Conservation (phyloP, 148 eudicot genomes). For the Rhododendron ferrugineum region DNA sequence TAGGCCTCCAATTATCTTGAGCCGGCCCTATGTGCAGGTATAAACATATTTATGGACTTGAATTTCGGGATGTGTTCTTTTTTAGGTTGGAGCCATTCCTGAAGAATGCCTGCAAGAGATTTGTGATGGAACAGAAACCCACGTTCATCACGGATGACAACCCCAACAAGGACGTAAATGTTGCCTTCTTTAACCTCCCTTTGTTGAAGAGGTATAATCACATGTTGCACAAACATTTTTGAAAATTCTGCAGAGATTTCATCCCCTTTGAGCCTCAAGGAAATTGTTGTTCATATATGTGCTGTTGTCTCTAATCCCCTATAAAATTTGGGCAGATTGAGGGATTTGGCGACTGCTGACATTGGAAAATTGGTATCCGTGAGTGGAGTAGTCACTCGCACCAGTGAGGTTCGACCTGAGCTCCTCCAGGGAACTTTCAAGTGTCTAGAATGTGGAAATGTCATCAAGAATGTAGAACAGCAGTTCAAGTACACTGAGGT, state of each 20-base stretch:
- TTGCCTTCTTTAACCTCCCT: constrained; percentile 85
- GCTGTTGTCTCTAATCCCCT: not conserved
- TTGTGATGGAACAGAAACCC: constrained; percentile 73
- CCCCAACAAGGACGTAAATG: constrained; percentile 76
- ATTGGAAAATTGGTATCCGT: constrained; percentile 83
- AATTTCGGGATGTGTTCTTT: not conserved
- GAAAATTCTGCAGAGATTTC: not conserved
- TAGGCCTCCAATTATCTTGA: not conserved
- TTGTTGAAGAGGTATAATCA: constrained; percentile 59
- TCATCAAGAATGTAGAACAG: constrained; percentile 80
- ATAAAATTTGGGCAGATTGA: constrained; percentile 39
- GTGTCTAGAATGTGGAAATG: constrained; percentile 81
- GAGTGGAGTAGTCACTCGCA: constrained; percentile 91
- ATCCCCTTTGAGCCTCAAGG: not conserved
- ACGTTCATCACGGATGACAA: constrained; percentile 71
- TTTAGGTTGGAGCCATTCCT: constrained; percentile 73
- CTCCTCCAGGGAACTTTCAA: constrained; percentile 86
- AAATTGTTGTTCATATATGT: not conserved
- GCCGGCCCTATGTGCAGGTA: not conserved
- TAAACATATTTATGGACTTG: not conserved
- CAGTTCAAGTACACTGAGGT: constrained; percentile 99
- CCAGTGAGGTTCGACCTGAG: constrained; percentile 98
- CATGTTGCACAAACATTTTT: no score
- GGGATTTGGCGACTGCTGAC: constrained; percentile 77
- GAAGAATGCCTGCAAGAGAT: constrained; percentile 87